Evolutionary conservation across 140 eudicot genomes (phyloP).

Genomic region (Cichorium intybus): DNA sequence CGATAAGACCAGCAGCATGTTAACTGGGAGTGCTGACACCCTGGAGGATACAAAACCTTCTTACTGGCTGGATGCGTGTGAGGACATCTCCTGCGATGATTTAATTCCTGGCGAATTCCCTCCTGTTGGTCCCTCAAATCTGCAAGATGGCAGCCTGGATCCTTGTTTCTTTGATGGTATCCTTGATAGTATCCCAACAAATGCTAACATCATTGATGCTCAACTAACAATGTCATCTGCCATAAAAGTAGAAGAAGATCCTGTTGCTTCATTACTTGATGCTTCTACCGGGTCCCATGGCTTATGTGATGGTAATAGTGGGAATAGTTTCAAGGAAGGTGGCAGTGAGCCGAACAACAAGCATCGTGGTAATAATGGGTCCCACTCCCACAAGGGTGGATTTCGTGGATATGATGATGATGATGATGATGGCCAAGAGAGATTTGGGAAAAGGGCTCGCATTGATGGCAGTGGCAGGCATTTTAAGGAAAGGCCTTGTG

Average conservation of each 20-base stretch:
- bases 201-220: slow-evolving; percentile 20
- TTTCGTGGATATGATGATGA: slow-evolving; percentile 14
- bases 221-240: background rate
- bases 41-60: slow-evolving; percentile 43
- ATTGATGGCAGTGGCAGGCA: slow-evolving; percentile 27
- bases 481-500: slow-evolving; percentile 37
- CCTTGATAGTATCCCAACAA: slow-evolving; percentile 51
- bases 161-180: slow-evolving; percentile 71
- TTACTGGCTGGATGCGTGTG: slow-evolving; percentile 94
- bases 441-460: slow-evolving; percentile 45
- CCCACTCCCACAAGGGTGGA: slow-evolving; percentile 1
- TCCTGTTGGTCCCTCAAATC: background rate
- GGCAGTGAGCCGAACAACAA: slow-evolving; percentile 3
- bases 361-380: background rate
- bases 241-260: slow-evolving; percentile 5
- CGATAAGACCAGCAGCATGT: slow-evolving; percentile 30
- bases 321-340: slow-evolving; percentile 3
- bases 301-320: background rate
- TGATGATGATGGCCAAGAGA: slow-evolving; percentile 9
- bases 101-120: slow-evolving; percentile 34
- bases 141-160: slow-evolving; percentile 34
- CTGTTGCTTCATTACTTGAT: background rate
- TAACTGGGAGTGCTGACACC: slow-evolving; percentile 5
- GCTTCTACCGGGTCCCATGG: slow-evolving; percentile 11
- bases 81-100: slow-evolving; percentile 76